Evolutionary conservation across 148 eudicot species (phyloP).

Genomic region (Rhododendron griersonianum): DNA sequence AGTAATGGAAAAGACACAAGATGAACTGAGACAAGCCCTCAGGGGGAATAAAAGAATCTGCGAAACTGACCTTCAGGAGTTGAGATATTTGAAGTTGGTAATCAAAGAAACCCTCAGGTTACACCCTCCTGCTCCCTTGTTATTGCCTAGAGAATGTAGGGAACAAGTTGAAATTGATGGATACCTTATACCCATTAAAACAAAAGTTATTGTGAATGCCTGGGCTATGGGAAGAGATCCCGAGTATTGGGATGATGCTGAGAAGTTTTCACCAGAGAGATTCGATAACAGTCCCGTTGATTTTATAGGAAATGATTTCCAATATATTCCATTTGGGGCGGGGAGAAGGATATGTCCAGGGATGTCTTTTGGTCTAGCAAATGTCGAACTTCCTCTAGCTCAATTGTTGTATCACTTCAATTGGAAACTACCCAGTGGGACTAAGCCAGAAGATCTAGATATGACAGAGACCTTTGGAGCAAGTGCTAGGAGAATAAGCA

Average conservation of each 20-base stretch:
- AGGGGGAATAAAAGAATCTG: not conserved
- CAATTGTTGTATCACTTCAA: conserved; percentile 25
- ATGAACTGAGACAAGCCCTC: conserved; percentile 6
- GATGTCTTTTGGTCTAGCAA: conserved; percentile 20
- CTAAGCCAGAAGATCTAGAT: conserved; percentile 16
- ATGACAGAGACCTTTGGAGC: conserved; percentile 22
- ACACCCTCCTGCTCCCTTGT: conserved; percentile 3
- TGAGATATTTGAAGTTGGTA: not conserved
- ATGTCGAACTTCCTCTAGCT: conserved; percentile 29
- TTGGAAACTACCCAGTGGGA: conserved; percentile 19
- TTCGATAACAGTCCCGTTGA: conserved; percentile 11
- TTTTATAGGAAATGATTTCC: conserved; percentile 22
- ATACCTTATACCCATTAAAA: not conserved
- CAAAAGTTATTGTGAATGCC: conserved; percentile 9
- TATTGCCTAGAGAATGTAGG: not conserved
- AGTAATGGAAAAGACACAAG: conserved; percentile 8
- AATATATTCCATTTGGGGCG: conserved; percentile 18
- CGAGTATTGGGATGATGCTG: conserved; percentile 26
- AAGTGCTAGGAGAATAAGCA: conserved; percentile 9
- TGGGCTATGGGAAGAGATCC: conserved; percentile 30
- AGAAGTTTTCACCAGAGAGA: conserved; percentile 25
- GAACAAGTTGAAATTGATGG: not conserved
- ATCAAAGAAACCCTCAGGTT: not conserved
- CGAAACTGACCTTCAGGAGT: not conserved
- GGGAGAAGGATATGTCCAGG: not conserved